Percentiles rank a stretch among this genome's conserved stretches.
Conservation (phyloP, 257 asterid genomes). For the Penstemon eatonii region DNA sequence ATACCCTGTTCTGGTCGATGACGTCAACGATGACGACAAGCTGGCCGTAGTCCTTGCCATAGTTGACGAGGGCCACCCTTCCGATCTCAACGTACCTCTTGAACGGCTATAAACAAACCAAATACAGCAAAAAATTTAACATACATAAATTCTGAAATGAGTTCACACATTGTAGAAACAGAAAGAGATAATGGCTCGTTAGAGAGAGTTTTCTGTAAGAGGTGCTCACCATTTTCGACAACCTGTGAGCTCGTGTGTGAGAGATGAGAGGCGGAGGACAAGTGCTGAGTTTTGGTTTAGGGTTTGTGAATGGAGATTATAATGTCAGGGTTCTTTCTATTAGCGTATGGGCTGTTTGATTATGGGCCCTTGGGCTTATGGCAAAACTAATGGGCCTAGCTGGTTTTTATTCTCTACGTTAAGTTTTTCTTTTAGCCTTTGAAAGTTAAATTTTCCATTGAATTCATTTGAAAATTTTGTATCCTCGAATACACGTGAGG, state of each 20-base stretch:
- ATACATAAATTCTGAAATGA: not conserved
- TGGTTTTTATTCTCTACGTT: too few relatives aligned
- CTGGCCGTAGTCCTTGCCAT: slow-evolving; percentile 83
- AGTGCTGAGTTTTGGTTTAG: not conserved
- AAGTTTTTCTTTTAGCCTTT: too few relatives aligned
- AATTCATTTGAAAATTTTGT: too few relatives aligned
- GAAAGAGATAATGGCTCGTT: not conserved
- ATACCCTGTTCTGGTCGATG: slow-evolving; percentile 82
- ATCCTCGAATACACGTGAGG: too few relatives aligned
- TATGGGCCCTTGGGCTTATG: not conserved
- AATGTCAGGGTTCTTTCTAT: not conserved
- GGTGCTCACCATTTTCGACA: slow-evolving; percentile 31
- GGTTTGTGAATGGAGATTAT: not conserved
- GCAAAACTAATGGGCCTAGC: too few relatives aligned
- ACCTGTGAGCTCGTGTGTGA: not conserved
- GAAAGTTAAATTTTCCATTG: too few relatives aligned
- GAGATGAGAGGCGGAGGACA: too few relatives aligned
- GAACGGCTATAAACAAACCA: slow-evolving; percentile 60
- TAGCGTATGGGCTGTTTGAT: not conserved
- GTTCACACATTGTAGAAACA: not conserved
- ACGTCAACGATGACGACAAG: slow-evolving; percentile 92
- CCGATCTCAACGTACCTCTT: slow-evolving; percentile 96
- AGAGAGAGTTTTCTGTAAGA: not conserved
- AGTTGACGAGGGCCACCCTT: slow-evolving; percentile 85
- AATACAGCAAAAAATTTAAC: not conserved